Base-by-base conservation (phyloP, 306 rosid genomes). In the Luffa acutangula region DNA sequence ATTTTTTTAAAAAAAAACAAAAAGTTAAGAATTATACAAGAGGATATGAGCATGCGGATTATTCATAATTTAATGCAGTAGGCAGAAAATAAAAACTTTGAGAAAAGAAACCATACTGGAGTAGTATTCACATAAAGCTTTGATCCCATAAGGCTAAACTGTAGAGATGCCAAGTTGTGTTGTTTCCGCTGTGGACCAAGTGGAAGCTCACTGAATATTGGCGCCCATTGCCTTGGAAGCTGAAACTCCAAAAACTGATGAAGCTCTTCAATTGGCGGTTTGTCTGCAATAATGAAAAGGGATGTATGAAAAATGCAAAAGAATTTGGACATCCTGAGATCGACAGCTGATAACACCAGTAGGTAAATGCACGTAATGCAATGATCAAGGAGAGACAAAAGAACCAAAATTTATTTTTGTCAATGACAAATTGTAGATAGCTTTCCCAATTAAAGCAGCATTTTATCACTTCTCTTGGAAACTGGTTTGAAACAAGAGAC, bases 211-310 rank as follows among this genome's bases (percentile, higher is more conserved):
- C 95, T 92, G 87, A 92, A 94, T 78, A 94, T 91, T 78, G 98
- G 98, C 49, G 98, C 98, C 98, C 98, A 94, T 83, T 92, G 98
- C 87, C 97, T 87, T 39, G 98, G 97, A 56, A 94, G 90, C 89
- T 94, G 98, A 85, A 94, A 94, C 87, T 92, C 98, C 91, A 94
- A 84, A 91, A 94, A 94, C 85, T 92, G 98, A 87, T 94, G 95
- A 77, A 94, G 97, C 89, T 94, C 97, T 86, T 86, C 92, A 84
- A 89, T 83, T 21, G 97, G 97, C 33, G 98, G 98, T 85, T 94
- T 94, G 84, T 94, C 98, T 94, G 90, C 86, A 82, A 70, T 70
- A 77, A 83, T 69, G 79, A 77, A 67, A 53, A 65, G 20, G 53
- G 53, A 79, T 21, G 7, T 9, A 60, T 21, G 76, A 81, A 72